Percentiles rank a stretch among this genome's conserved stretches.
These are phyloP conservation scores for Endocladia muricata DNA, from an alignment of 31 red algal species.

Conservation along the genomic window DNA sequence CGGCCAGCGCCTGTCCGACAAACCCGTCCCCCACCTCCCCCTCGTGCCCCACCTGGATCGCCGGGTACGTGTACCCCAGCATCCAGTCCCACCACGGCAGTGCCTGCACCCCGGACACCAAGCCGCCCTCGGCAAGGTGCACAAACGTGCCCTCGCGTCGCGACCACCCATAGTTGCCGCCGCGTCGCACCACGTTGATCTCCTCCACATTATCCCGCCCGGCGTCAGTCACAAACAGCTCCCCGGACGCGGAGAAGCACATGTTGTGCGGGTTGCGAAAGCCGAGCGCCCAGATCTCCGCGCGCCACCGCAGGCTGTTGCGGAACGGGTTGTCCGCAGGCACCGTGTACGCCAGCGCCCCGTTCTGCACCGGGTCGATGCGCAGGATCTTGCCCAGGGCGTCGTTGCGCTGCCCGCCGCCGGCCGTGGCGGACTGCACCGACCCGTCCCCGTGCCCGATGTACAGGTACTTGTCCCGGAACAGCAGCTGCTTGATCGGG, in stretches of 20 bases:
- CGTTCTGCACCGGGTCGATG: constrained; percentile 20
- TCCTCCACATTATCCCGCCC: constrained; percentile 64
- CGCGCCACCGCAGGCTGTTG: background rate
- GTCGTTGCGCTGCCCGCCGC: constrained; percentile 24
- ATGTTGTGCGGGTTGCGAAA: constrained; percentile 74
- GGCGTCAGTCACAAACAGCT: constrained; percentile 46
- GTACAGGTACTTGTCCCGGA: constrained; percentile 15
- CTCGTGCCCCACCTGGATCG: constrained; percentile 54
- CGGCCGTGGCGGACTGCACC: constrained; percentile 12
- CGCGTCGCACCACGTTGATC: constrained; percentile 44
- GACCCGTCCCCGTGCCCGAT: constrained; percentile 44
- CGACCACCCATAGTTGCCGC: constrained; percentile 68
- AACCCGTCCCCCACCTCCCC: constrained; percentile 34
- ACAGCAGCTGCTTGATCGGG: constrained; percentile 26
- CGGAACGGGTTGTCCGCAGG: constrained; percentile 21
- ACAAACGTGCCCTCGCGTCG: constrained; percentile 65
- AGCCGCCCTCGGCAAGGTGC: constrained; percentile 11
- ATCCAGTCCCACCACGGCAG: constrained; percentile 42
- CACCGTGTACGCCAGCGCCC: constrained; percentile 3
- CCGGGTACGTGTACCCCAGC: constrained; percentile 40
- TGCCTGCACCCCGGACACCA: constrained; percentile 25
- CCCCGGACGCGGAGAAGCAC: constrained; percentile 40
- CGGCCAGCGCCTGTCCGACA: constrained; percentile 54
- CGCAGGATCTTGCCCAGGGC: constrained; percentile 39
- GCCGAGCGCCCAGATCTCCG: constrained; percentile 42